Evolutionary conservation across 2,329 filamentous ascomycete genomes (phyloP).

Genomic region (Aspergillus flavus): DNA sequence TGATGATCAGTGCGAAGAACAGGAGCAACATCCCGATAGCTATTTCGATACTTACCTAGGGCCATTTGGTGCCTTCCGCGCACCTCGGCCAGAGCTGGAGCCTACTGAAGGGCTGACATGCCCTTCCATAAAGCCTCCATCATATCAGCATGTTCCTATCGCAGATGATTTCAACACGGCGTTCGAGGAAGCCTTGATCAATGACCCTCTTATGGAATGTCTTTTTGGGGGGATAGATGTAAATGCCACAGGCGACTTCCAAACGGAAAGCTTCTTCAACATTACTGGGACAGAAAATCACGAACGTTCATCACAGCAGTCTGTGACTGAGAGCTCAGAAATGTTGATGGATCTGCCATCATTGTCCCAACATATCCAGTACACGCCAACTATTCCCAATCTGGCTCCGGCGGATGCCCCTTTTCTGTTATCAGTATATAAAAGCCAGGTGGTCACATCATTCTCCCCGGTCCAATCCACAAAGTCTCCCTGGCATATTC

Average conservation of each 20-base stretch:
- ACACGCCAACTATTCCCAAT: background rate
- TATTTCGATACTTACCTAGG: background rate
- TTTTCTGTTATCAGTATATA: conserved; percentile 4
- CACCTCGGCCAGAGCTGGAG: background rate
- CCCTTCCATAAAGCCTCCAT: background rate
- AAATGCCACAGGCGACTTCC: background rate
- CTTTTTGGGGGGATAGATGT: conserved; percentile 9
- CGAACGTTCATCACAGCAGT: background rate
- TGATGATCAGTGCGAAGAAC: background rate
- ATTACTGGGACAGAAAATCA: conserved; percentile 9
- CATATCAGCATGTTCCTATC: background rate
- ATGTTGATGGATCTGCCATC: background rate
- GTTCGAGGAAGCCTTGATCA: background rate
- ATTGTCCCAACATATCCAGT: background rate
- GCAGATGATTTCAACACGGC: background rate
- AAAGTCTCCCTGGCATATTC: conserved; percentile 50
- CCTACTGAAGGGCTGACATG: background rate
- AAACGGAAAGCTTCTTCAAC: conserved; percentile 5
- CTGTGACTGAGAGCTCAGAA: background rate
- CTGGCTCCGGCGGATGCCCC: background rate
- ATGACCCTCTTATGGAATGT: conserved; percentile 11
- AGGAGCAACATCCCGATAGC: background rate
- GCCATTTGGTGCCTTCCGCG: background rate
- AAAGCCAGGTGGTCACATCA: conserved; percentile 35
- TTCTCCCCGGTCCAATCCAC: conserved; percentile 34